These are phyloP conservation scores for Saccharomycopsis fodiens DNA, from an alignment of 805 yeast species.

Conservation along the genomic window DNA sequence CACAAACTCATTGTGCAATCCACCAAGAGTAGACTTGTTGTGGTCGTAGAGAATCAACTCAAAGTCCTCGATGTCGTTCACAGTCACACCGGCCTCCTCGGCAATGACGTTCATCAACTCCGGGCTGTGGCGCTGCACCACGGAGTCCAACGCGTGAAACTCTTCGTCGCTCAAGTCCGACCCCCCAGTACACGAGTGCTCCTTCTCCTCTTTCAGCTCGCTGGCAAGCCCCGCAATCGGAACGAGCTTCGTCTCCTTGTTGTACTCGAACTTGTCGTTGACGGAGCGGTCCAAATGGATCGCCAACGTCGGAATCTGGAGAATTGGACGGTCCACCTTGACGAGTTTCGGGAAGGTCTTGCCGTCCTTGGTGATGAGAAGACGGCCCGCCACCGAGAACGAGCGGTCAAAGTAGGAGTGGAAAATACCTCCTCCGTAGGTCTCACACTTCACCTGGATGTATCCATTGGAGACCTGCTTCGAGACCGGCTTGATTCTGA, in stretches of 20 bases:
- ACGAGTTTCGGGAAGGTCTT: slow-evolving; percentile 58
- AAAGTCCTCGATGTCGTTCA: slow-evolving; percentile 73
- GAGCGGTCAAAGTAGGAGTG: slow-evolving; percentile 98
- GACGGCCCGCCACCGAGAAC: slow-evolving; percentile 86
- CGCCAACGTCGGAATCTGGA: slow-evolving; percentile 91
- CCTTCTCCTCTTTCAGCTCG: slow-evolving; percentile 18
- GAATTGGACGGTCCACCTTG: slow-evolving; percentile 72
- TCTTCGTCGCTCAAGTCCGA: slow-evolving; percentile 42
- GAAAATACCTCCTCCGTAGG: slow-evolving; percentile 94
- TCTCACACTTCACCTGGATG: slow-evolving; percentile 85
- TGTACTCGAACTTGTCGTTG: slow-evolving; percentile 74
- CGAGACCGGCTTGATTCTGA: slow-evolving; percentile 83
- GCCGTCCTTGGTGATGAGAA: slow-evolving; percentile 48
- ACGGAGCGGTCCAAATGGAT: slow-evolving; percentile 81
- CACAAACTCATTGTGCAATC: slow-evolving; percentile 81
- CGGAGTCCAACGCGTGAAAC: slow-evolving; percentile 56
- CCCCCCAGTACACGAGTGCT: slow-evolving; percentile 34
- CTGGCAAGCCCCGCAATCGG: slow-evolving; percentile 72
- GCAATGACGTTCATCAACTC: slow-evolving; percentile 67
- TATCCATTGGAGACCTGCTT: slow-evolving; percentile 65
- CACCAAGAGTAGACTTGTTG: slow-evolving; percentile 79
- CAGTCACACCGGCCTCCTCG: slow-evolving; percentile 44
- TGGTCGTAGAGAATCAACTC: slow-evolving; percentile 82
- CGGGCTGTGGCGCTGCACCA: slow-evolving; percentile 68
- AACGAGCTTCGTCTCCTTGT: slow-evolving; percentile 76